Percentiles rank a stretch among this genome's conserved stretches.
Evolutionary conservation across 495 filamentous ascomycete genomes (phyloP).

Genomic region (Aspergillus nanangensis): DNA sequence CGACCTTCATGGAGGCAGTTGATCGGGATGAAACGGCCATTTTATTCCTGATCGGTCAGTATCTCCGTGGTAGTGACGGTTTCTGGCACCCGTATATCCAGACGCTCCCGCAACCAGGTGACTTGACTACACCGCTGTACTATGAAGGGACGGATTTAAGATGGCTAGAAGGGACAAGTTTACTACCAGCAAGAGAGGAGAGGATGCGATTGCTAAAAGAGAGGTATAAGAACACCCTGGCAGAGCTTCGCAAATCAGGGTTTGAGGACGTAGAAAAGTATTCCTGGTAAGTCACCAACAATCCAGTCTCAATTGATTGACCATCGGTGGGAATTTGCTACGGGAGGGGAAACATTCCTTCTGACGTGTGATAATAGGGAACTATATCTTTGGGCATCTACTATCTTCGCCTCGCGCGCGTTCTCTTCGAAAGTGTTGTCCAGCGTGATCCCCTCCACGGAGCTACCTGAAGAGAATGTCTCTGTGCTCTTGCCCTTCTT

Average conservation of each 20-base stretch:
- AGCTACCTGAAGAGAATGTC: conserved; percentile 31
- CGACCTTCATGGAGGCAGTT: conserved; percentile 29
- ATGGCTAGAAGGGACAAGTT: conserved; percentile 58
- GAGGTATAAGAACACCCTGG: conserved; percentile 43
- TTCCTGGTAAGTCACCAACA: conserved; percentile 36
- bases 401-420: conserved; percentile 56
- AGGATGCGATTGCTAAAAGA: conserved; percentile 39
- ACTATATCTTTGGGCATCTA: conserved; percentile 60
- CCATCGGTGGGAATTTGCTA: too few species aligned
- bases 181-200: conserved; percentile 42
- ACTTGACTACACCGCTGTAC: conserved; percentile 54
- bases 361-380: conserved; percentile 42
- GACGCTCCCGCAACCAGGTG: conserved; percentile 48
- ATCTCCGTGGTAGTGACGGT: conserved; percentile 39
- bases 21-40: conserved; percentile 33
- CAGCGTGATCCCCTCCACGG: conserved; percentile 25
- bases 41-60: conserved; percentile 58
- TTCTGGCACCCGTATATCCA: conserved; percentile 62
- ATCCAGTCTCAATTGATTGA: background rate
- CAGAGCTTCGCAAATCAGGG: conserved; percentile 30
- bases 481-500: conserved; percentile 58
- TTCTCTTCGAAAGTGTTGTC: conserved; percentile 46
- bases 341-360: too few species aligned
- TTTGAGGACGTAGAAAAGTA: conserved; percentile 28
- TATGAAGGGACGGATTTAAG: conserved; percentile 52